A percentile compares a stretch with the other conserved stretches of the same genome.
These are phyloP conservation scores for Amanita brunnescens DNA, from an alignment of 768 basidiomycete species.

Conservation along the genomic window DNA sequence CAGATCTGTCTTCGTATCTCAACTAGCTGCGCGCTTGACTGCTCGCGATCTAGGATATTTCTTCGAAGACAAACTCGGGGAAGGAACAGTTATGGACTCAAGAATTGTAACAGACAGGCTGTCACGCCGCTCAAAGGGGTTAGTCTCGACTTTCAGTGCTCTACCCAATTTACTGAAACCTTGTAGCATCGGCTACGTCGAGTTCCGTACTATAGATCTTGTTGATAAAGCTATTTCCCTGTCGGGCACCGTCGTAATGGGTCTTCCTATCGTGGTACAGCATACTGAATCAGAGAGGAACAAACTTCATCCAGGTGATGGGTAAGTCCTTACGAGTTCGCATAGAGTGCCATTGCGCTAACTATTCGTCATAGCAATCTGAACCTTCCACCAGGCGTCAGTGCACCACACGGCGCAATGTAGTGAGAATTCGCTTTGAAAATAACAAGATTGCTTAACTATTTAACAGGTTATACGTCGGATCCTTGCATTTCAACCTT, in stretches of 20 bases:
- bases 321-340: constrained; percentile 37
- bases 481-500: constrained; percentile 93
- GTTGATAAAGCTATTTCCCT: constrained; percentile 88
- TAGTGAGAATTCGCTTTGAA: constrained; percentile 43
- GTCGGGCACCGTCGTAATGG: constrained; percentile 96
- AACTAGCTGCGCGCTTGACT: constrained; percentile 93
- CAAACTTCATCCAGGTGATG: constrained; percentile 79
- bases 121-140: constrained; percentile 98
- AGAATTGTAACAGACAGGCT: constrained; percentile 93
- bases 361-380: constrained; percentile 43
- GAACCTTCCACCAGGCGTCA: constrained; percentile 79
- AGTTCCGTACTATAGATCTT: constrained; percentile 83
- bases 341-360: constrained; percentile 6
- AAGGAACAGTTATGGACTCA: constrained; percentile 90
- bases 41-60: constrained; percentile 97
- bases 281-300: constrained; percentile 96
- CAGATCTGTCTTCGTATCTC: constrained; percentile 97
- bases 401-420: constrained; percentile 73
- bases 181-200: constrained; percentile 92
- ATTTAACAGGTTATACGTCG: constrained; percentile 80
- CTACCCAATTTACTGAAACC: constrained; percentile 7
- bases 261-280: constrained; percentile 93
- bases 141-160: constrained; percentile 16
- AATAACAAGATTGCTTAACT: constrained; percentile 4
- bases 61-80: constrained; percentile 95